Evolutionary conservation across 345 rosid species (phyloP), one percentile per base, ranked within the genome.

Genomic region (Populus pruinosa): DNA sequence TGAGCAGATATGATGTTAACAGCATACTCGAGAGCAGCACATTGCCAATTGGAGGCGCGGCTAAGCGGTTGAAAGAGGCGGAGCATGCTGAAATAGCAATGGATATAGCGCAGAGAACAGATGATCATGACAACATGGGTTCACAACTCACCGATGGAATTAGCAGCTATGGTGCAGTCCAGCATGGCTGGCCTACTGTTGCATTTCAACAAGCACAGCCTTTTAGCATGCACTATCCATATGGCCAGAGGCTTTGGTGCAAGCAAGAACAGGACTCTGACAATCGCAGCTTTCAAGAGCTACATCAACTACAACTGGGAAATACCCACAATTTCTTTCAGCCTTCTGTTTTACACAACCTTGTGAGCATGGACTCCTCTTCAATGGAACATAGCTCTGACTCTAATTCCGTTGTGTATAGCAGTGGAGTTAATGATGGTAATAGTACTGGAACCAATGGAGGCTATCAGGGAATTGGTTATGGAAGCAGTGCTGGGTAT

Each of bases 231-330:
- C 85, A 83, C 47, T 78, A 82, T 59, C 88, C 86, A 0, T 89
- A 86, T 41, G 86, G 85, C 59, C 89, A 81, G 77, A 76, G 90
- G 72, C 73, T 80, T 63, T 91, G 94, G 85, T 89, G 90, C 87
- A 91, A 89, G 84, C 94, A 91, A 73, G 98, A 89, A 33, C 90
- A 83, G 12, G 87, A 87, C 47, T 80, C 81, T 41, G 84, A 83
- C 33, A 29, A 25, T 20, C 77, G 63, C 67, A 12, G 70, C 18
- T 76, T 79, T 67, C 89, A 80, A 43, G 84, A 79, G 68, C 63
- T 69, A 56, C 85, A 86, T 55, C 85, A 84, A 8, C 76, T 75
- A 0, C 90, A 88, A 49, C 17, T 80, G 31, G 87, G 88, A 33
- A 82, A 47, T 67, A 82, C 88, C 44, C 93, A 88, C 76, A 84